Evolutionary conservation across 495 filamentous ascomycete species (phyloP).

Genomic region (Aspergillus conjunctus): DNA sequence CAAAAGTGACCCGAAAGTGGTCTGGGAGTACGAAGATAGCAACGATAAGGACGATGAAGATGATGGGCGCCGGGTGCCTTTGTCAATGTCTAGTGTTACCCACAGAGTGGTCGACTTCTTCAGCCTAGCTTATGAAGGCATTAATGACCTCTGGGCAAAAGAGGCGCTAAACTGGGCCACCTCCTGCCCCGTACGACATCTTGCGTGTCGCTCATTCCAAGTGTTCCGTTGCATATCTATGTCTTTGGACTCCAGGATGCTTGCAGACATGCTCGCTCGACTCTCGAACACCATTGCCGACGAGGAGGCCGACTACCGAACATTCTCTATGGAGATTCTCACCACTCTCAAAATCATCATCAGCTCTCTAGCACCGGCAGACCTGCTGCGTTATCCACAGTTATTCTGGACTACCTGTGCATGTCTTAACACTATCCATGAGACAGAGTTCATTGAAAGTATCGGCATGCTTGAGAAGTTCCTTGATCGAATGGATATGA

Average conservation of each 20-base stretch:
- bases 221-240: conserved; percentile 93
- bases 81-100: conserved; percentile 81
- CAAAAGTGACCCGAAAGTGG: conserved; percentile 77
- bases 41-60: conserved; percentile 70
- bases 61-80: conserved; percentile 76
- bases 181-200: conserved; percentile 91
- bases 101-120: conserved; percentile 82
- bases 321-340: conserved; percentile 96
- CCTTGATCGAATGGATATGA: conserved; percentile 79
- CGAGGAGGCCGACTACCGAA: conserved; percentile 86
- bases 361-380: conserved; percentile 72
- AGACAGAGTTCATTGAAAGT: conserved; percentile 90
- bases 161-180: conserved; percentile 93
- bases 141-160: conserved; percentile 88
- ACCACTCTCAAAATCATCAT: conserved; percentile 92
- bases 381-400: conserved; percentile 85
- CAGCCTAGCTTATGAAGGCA: conserved; percentile 77
- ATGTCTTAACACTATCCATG: conserved; percentile 92
- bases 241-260: conserved; percentile 86
- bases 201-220: conserved; percentile 96
- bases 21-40: conserved; percentile 94
- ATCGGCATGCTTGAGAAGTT: conserved; percentile 90
- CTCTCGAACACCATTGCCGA: conserved; percentile 96
- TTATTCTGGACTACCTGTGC: conserved; percentile 97
- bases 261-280: conserved; percentile 91